Base-by-base conservation (phyloP, 1,139 yeast genomes). In the Hyphopichia wangnamkhiaoensis region DNA sequence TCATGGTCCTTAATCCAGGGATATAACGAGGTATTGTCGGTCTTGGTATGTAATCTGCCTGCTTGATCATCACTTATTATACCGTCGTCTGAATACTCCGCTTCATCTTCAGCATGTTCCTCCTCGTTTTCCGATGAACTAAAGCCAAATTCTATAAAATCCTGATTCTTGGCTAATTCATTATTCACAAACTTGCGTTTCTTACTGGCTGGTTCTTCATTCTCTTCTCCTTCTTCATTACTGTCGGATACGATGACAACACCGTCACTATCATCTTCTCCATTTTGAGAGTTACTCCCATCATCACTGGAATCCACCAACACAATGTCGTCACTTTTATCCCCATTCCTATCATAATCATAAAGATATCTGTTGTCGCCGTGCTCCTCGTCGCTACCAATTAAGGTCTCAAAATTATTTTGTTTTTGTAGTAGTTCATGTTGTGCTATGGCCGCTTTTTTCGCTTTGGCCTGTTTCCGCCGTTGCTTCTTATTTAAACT, bases 1-100 rank as follows among this genome's bases (percentile, higher is more conserved):
- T 84, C 88, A 48, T 82, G 86, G 47, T 82, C 80, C 42, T 81
- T 71, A 24, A 89, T 76, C 96, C 96, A 89, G 0, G 96, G 96
- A 50, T 68, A 87, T 34, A 77, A 75, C 0, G 74, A 61, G 7
- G 50, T 45, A 37, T 70, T 62, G 33, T 33, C 15, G 31, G 26
- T 23, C 35, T 39, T 25, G 31, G 47, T 37, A 19, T 49, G 48
- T 18, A 47, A 44, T 10, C 54, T 47, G 1, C 70, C 75, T 10
- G 63, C 48, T 23, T 65, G 69, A 40, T 69, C 73, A 27, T 63
- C 63, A 41, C 68, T 65, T 29, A 65, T 44, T 7, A 61, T 48
- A 1, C 73, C 74, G 44, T 68, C 72, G 39, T 63, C 73, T 2
- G 68, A 59, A 34, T 52, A 56, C 15, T 58, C 59, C 5, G 42